Conservation (phyloP, 2,329 filamentous ascomycete genomes). For the Colletotrichum sp. region DNA sequence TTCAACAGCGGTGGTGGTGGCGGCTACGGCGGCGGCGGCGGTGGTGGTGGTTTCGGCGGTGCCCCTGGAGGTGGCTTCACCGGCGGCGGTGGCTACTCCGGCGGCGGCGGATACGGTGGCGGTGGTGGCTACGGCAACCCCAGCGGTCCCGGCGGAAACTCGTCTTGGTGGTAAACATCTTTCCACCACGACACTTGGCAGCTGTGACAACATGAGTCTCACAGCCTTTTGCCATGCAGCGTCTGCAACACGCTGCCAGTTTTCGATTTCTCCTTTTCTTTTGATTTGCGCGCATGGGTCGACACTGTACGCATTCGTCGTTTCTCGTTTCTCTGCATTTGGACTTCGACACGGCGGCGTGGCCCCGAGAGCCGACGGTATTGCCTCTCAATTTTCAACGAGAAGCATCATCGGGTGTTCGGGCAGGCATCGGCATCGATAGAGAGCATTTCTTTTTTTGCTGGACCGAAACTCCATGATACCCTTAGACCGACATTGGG, state of each 20-base stretch:
- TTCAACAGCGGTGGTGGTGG: slow-evolving; percentile 44
- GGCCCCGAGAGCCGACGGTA: slow-evolving; percentile 33
- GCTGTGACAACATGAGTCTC: neutral
- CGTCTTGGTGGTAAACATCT: slow-evolving; percentile 69
- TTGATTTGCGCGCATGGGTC: slow-evolving; percentile 20
- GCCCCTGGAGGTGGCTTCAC: slow-evolving; percentile 48
- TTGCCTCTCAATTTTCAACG: slow-evolving; percentile 31
- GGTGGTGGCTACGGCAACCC: slow-evolving; percentile 74
- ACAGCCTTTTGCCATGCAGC: neutral
- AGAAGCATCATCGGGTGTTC: slow-evolving; percentile 38
- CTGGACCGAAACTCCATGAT: slow-evolving; percentile 29
- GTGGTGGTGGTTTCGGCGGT: slow-evolving; percentile 60
- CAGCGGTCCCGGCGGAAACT: slow-evolving; percentile 66
- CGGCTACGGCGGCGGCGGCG: slow-evolving; percentile 45
- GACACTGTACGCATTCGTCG: slow-evolving; percentile 25
- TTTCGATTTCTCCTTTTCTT: slow-evolving; percentile 15
- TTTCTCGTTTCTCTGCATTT: slow-evolving; percentile 32
- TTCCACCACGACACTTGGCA: neutral
- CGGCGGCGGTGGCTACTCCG: slow-evolving; percentile 44
- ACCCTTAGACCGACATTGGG: slow-evolving; percentile 31
- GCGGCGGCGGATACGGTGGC: slow-evolving; percentile 45
- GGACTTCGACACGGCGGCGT: slow-evolving; percentile 37
- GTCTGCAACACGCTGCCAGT: slow-evolving; percentile 39
- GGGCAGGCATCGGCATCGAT: slow-evolving; percentile 33
- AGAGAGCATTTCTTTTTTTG: slow-evolving; percentile 28